Evolutionary conservation across 2,329 filamentous ascomycete species (phyloP).

Genomic region (Eutypella sp.): DNA sequence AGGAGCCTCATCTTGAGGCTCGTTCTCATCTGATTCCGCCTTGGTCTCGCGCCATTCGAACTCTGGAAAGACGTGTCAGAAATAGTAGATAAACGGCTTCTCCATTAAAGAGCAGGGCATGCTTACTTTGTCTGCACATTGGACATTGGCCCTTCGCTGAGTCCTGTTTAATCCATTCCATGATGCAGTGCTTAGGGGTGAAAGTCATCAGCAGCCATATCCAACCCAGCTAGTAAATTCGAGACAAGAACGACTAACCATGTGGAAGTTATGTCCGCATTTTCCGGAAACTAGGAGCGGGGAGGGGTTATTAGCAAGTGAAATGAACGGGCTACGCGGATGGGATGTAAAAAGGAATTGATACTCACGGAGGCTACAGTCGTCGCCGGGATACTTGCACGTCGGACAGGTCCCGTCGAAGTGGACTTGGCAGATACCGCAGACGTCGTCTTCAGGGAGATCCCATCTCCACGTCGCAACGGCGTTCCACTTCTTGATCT

Average conservation of each 20-base stretch:
- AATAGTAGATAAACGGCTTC: neutral
- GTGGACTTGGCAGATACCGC: conserved; percentile 95
- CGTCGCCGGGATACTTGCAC: conserved; percentile 96
- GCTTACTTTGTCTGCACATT: conserved; percentile 90
- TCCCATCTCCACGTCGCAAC: conserved; percentile 98
- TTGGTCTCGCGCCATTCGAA: conserved; percentile 24
- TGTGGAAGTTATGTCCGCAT: conserved; percentile 97
- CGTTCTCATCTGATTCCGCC: conserved; percentile 4
- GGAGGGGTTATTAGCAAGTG: conserved; percentile 4
- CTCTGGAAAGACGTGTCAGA: conserved; percentile 1
- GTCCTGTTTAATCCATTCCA: conserved; percentile 94
- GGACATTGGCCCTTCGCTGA: conserved; percentile 90
- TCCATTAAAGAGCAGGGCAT: neutral
- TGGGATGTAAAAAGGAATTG: too few species aligned
- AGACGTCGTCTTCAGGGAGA: conserved; percentile 94
- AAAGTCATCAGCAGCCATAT: too few species aligned
- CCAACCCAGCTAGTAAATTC: neutral
- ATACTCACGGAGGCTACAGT: conserved; percentile 84
- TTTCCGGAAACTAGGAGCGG: conserved; percentile 73
- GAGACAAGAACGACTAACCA: conserved; percentile 59
- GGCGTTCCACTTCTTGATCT: conserved; percentile 86
- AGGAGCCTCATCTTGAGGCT: conserved; percentile 3
- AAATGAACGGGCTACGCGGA: too few species aligned
- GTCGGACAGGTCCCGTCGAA: conserved; percentile 97
- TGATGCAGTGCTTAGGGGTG: conserved; percentile 79